These are phyloP conservation scores for Elasticomyces elasticus DNA, from an alignment of 495 filamentous ascomycete genomes.

Conservation along the genomic window DNA sequence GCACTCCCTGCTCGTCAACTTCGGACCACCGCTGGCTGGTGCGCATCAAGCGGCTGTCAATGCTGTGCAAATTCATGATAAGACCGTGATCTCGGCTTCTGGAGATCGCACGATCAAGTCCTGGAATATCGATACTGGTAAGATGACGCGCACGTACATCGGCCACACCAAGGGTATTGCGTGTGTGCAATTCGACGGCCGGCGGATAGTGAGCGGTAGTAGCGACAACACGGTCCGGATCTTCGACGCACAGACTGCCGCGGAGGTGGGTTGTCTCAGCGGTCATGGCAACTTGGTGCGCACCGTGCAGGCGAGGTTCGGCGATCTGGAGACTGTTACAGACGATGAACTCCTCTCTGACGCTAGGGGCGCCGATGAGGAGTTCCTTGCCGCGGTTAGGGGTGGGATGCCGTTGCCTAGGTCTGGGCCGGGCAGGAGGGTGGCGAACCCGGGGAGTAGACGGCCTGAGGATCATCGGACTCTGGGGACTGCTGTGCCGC, in stretches of 20 bases:
- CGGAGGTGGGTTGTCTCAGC: constrained; percentile 76
- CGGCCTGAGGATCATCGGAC: constrained; percentile 67
- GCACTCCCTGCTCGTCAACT: constrained; percentile 65
- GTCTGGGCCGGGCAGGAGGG: constrained; percentile 13
- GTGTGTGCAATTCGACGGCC: constrained; percentile 94
- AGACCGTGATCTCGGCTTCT: constrained; percentile 86
- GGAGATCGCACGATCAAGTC: constrained; percentile 86
- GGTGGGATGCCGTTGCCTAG: constrained; percentile 41
- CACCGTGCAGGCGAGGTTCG: constrained; percentile 88
- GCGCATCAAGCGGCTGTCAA: constrained; percentile 83
- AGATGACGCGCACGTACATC: constrained; percentile 61
- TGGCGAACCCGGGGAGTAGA: constrained; percentile 59
- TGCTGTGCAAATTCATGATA: constrained; percentile 79
- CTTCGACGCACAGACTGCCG: constrained; percentile 72
- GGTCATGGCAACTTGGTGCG: constrained; percentile 78
- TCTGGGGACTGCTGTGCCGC: constrained; percentile 71
- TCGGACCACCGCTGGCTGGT: constrained; percentile 39
- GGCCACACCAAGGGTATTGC: constrained; percentile 95
- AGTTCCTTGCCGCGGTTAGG: constrained; percentile 60
- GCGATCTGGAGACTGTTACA: constrained; percentile 65
- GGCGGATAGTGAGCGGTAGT: constrained; percentile 89
- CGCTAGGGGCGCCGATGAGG: constrained; percentile 59
- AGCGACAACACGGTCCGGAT: constrained; percentile 92
- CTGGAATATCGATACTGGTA: constrained; percentile 78
- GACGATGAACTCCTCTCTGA: constrained; percentile 59